Base-by-base conservation (phyloP, 2,329 filamentous ascomycete genomes). In the Fusarium phyllophilum region DNA sequence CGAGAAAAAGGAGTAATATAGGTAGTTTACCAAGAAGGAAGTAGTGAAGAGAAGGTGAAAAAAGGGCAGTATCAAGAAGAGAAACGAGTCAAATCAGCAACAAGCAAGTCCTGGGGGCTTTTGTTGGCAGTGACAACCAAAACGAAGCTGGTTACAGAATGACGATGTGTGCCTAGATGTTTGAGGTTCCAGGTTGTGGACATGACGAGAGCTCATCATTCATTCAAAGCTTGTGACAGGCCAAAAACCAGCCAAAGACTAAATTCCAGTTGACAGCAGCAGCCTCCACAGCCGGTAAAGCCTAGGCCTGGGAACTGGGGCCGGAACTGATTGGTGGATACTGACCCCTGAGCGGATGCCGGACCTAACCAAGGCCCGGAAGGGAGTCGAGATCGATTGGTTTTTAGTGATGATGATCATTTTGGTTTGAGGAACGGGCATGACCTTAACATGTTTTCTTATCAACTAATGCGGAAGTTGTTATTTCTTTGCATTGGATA, bases 111-210 rank as follows among this genome's bases (percentile, higher is more conserved):
- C 41, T 42, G n/a, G 18, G 34, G 52, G 33, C 33, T n/a, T 45
- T 18, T 29, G 45, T 62, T 44, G 49, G 49, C 29, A 65, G 55
- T 72, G 29, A 56, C 54, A 44, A 39, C 41, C 33, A 66, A 60
- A 64, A 62, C 57, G 68, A 73, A 62, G 68, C 68, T 61, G 49
- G 68, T 72, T 70, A 48, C 45, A 71, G 59, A 66, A 74, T 74
- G 72, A 69, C 72, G 72, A 73, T 66, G 73, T 29, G 60, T 75
- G 68, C 55, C 73, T 61, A 41, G 38, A 41, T 41, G 72, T 63
- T 74, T 73, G 68, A 70, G 67, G 61, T 70, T 58, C 56, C 42
- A 58, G 56, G 42, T 41, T 36, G 29, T 29, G 31, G 39, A 51
- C 41, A 58, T 57, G 39, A 26, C 39, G 29, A 45, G 39, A 46